Conservation (phyloP, 192 early-diverging fungal genomes). For the Anaeromyces robustus region DNA sequence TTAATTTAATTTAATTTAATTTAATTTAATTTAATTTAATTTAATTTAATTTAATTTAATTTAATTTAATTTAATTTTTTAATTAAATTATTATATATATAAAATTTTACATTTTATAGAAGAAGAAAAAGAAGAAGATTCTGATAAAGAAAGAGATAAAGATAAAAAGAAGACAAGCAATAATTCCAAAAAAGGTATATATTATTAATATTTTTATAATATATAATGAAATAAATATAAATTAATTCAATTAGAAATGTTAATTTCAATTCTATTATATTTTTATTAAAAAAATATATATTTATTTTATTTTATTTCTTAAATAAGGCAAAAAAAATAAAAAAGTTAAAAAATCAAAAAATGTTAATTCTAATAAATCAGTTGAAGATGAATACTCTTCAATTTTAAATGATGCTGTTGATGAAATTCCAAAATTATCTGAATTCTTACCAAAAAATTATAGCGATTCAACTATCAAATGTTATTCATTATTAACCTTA, state of each 20-base stretch:
- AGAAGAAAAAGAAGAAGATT: conserved; percentile 2
- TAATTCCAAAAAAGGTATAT: neutral
- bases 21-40: too few relatives aligned
- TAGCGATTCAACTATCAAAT: conserved; percentile 12
- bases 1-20: too few relatives aligned
- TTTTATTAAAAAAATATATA: too few relatives aligned
- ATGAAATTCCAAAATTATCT: conserved; percentile 3
- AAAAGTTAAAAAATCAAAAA: neutral
- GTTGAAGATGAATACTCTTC: neutral
- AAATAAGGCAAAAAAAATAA: neutral
- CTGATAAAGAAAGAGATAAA: neutral
- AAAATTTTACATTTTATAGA: neutral
- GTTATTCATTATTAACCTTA: conserved; percentile 33
- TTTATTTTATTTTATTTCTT: neutral
- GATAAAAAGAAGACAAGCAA: neutral
- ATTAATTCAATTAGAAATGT: too few relatives aligned
- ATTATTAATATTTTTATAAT: too few relatives aligned
- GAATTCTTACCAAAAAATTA: conserved; percentile 42
- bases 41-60: conserved; percentile 4
- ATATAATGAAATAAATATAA: too few relatives aligned
- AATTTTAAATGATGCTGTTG: neutral
- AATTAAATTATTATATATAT: neutral
- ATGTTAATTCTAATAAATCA: neutral
- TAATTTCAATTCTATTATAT: too few relatives aligned
- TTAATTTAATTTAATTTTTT: neutral